These are phyloP conservation scores for Fusarium lyarnte DNA, from an alignment of 2,329 filamentous ascomycete species.

Conservation along the genomic window DNA sequence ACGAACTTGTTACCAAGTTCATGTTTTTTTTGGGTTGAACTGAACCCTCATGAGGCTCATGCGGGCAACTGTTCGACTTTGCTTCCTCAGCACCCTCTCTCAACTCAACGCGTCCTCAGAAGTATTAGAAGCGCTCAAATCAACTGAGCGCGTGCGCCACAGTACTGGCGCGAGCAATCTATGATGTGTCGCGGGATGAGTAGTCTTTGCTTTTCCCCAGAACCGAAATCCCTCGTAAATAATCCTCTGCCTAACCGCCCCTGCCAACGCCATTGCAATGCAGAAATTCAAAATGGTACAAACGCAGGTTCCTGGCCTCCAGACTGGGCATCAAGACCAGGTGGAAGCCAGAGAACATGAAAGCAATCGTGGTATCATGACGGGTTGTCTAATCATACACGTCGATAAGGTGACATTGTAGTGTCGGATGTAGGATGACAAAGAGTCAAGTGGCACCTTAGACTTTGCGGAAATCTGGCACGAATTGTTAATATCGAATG, in stretches of 20 bases:
- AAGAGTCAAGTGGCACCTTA: constrained; percentile 45
- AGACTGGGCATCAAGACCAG: constrained; percentile 40
- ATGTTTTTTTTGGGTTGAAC: constrained; percentile 11
- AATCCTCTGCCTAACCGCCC: constrained; percentile 46
- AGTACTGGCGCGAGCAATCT: constrained; percentile 50
- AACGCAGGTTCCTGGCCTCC: constrained; percentile 33
- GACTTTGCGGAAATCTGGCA: constrained; percentile 66
- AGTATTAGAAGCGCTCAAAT: constrained; percentile 46
- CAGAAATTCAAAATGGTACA: constrained; percentile 55
- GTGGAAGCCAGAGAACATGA: constrained; percentile 24
- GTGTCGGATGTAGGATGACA: constrained; percentile 22
- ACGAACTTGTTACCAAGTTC: constrained; percentile 2
- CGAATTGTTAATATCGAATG: constrained; percentile 10
- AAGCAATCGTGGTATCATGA: constrained; percentile 61
- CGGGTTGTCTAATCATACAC: constrained; percentile 56
- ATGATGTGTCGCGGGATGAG: constrained; percentile 52
- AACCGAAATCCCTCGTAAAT: constrained; percentile 46
- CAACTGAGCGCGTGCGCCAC: constrained; percentile 39
- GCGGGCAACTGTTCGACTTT: constrained; percentile 16
- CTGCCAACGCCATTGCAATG: constrained; percentile 69
- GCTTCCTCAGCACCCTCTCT: constrained; percentile 22
- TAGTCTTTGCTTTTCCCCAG: constrained; percentile 50
- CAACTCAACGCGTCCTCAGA: constrained; percentile 37
- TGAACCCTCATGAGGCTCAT: constrained; percentile 9
- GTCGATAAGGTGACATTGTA: constrained; percentile 31